Base-by-base conservation (phyloP, 768 basidiomycete species). In the Macrolepiota dolichaula region DNA sequence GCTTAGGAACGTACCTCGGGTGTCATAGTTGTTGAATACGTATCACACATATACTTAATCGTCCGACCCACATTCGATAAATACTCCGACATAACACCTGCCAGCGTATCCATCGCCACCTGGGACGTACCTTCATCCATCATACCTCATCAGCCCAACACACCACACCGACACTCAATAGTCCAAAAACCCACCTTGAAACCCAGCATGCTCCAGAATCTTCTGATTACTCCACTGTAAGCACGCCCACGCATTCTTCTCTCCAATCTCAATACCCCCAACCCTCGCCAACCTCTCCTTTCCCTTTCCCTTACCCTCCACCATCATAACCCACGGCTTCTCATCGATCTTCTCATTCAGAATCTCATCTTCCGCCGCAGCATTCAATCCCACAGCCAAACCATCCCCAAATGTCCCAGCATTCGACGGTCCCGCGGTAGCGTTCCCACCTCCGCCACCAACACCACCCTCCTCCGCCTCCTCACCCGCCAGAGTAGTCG, bases 181-280 rank as follows among this genome's bases (percentile, higher is more conserved):
- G 29, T 7, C 35, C 46, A 15, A 60, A 74, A 60, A 74, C 86
- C 59, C 59, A 90, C 94, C 92, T 80, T 97, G 96, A 68, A 97
- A 97, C 1, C 95, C 95, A 51, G 82, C 80, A 77, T 97, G 96
- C 66, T 96, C 94, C 67, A 97, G 68, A 54, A 96, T 80, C 76
- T 92, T 94, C 56, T 76, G 75, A 24, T 83, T 78, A 81, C 85
- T 83, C 91, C 87, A 93, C 65, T 79, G 77, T 68, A 89, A 68
- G 74, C 88, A 95, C 58, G 85, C 80, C 47, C 76, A 72, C 7
- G 88, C 86, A 61, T 79, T 85, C 59, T 78, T 74, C 61, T 81
- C 81, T 1, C 87, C 89, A 27, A 92, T 70, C 59, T 88, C 89
- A 44, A 83, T 65, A 11, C 77, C 79, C 38, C 65, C 65, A 53